A percentile compares a stretch with the other conserved stretches of the same genome.
These are phyloP conservation scores for Juncus effusus DNA, from an alignment of 176 grass and related monocot genomes.

Conservation along the genomic window DNA sequence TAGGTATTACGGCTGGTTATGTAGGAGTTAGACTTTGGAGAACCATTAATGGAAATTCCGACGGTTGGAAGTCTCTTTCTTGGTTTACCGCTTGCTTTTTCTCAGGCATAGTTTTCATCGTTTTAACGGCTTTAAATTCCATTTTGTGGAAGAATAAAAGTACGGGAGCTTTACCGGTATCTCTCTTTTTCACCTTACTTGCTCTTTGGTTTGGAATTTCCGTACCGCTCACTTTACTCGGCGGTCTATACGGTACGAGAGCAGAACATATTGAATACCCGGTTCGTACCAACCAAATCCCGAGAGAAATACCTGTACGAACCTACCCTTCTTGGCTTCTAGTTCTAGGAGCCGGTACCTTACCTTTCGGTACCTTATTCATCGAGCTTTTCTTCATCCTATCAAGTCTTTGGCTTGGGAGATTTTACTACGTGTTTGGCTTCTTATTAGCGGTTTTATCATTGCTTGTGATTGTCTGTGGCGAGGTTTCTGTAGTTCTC, in stretches of 20 bases:
- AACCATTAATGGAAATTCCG: slow-evolving; percentile 62
- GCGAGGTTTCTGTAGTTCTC: slow-evolving; percentile 70
- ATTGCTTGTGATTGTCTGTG: slow-evolving; percentile 61
- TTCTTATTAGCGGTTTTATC: slow-evolving; percentile 72
- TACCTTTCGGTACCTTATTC: slow-evolving; percentile 85
- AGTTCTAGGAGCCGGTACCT: slow-evolving; percentile 73
- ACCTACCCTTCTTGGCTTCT: slow-evolving; percentile 80
- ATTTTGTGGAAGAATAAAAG: slow-evolving; percentile 84
- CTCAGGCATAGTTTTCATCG: slow-evolving; percentile 59
- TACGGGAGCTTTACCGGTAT: slow-evolving; percentile 72
- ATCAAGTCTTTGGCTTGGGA: slow-evolving; percentile 82
- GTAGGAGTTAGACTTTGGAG: slow-evolving; percentile 71
- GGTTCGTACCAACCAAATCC: slow-evolving; percentile 72
- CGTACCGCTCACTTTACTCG: slow-evolving; percentile 69
- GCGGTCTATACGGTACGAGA: slow-evolving; percentile 56
- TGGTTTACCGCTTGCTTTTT: slow-evolving; percentile 79
- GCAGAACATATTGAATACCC: slow-evolving; percentile 67
- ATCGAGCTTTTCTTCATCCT: slow-evolving; percentile 90
- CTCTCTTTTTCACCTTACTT: slow-evolving; percentile 75
- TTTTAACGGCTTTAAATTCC: slow-evolving; percentile 65
- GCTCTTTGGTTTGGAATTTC: slow-evolving; percentile 79
- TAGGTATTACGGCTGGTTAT: slow-evolving; percentile 73
- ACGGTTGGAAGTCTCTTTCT: slow-evolving; percentile 80
- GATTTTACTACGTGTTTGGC: slow-evolving; percentile 88
- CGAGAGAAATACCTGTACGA: slow-evolving; percentile 64